Evolutionary conservation across 106 monocot genomes (phyloP).

Genomic region (Narthecium ossifragum): DNA sequence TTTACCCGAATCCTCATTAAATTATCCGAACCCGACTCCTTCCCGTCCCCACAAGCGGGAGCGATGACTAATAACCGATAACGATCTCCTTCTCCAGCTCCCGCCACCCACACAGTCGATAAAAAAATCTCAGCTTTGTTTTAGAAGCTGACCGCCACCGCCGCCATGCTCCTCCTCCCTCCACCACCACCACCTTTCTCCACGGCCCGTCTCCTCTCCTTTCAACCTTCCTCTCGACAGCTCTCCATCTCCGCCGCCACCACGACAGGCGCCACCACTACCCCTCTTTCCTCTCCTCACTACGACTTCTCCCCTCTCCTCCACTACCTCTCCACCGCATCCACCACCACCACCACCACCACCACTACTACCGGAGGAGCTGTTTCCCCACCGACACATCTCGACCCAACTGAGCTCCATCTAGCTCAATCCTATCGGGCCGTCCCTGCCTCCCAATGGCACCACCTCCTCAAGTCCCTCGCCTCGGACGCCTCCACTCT

Average conservation of each 20-base stretch:
- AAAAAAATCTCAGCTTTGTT: neutral
- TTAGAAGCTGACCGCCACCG: no score
- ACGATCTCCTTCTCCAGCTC: no score
- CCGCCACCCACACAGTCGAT: no score
- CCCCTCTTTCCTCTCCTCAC: conserved; percentile 11
- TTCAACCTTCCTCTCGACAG: conserved; percentile 5
- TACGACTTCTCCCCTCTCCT: conserved; percentile 54
- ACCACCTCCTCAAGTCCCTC: conserved; percentile 42
- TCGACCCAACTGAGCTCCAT: conserved; percentile 23
- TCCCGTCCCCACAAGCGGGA: no score
- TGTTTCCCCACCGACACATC: conserved; percentile 9
- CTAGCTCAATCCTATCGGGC: conserved; percentile 43
- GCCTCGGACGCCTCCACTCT: conserved; percentile 36
- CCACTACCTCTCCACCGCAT: conserved; percentile 25
- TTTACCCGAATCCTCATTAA: no score
- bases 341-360: neutral
- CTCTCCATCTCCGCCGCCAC: neutral
- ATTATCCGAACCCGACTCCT: no score
- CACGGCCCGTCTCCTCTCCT: neutral
- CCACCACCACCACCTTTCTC: conserved; percentile 2
- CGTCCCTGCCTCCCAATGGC: conserved; percentile 54
- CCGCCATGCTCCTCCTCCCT: neutral
- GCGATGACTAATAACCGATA: no score
- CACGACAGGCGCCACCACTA: conserved; percentile 14
- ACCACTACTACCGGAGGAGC: no score